phyloP scores from a whole-genome alignment of 164 flowering plant species.

The Warburgia ugandensis region DNA sequence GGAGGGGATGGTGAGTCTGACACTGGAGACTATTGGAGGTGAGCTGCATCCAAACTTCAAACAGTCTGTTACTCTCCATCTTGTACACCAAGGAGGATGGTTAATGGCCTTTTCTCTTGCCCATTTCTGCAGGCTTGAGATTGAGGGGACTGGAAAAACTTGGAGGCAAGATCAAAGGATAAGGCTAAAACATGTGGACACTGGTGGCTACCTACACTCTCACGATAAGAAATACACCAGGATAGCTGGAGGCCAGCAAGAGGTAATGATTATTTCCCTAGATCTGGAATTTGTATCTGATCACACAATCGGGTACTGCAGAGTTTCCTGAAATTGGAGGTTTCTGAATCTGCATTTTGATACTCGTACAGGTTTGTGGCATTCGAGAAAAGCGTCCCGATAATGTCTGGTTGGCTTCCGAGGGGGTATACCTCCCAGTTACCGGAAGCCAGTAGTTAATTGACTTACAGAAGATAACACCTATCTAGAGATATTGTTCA shows the following conservation, averaged over 20 bases:
- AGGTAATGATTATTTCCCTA: conserved; percentile 46
- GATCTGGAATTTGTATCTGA: too few relatives aligned
- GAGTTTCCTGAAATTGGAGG: too few relatives aligned
- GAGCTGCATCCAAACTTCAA: conserved; percentile 12
- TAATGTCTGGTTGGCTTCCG: conserved; percentile 92
- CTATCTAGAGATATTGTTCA: too few relatives aligned
- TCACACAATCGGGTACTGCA: too few relatives aligned
- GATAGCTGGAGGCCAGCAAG: conserved; percentile 96
- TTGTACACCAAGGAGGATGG: too few relatives aligned
- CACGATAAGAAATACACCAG: conserved; percentile 90
- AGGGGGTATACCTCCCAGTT: conserved; percentile 82
- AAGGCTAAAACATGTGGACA: conserved; percentile 88
- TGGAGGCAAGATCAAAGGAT: conserved; percentile 96
- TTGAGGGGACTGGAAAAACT: conserved; percentile 84
- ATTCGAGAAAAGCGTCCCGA: conserved; percentile 77
- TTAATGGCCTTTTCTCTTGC: too few relatives aligned
- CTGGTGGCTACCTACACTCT: conserved; percentile 83
- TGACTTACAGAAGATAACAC: too few relatives aligned
- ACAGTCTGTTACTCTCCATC: not conserved
- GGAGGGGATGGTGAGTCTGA: conserved; percentile 82
- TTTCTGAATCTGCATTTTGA: too few relatives aligned
- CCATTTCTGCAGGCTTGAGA: conserved; percentile 48
- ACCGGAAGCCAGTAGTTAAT: conserved; percentile 35
- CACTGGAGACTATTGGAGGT: conserved; percentile 97
- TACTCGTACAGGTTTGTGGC: conserved; percentile 85